Evolutionary conservation across 208 protist genomes (phyloP).

Genomic region (Crithidia mellificae): DNA sequence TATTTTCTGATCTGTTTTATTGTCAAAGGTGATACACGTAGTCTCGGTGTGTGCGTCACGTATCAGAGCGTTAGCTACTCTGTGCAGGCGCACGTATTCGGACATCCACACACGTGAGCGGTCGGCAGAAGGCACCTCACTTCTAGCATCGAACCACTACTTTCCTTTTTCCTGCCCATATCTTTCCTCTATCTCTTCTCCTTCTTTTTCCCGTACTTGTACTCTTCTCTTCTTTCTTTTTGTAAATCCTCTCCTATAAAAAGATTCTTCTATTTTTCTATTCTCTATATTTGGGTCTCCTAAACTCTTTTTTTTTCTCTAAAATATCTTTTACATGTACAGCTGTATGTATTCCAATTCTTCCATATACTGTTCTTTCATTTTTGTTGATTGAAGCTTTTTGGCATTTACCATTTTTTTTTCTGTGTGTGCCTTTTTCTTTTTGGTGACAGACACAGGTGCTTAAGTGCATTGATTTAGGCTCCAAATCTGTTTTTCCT

Average conservation of each 20-base stretch:
- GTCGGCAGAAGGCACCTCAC: no score
- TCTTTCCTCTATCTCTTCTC: neutral
- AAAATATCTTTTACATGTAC: conserved; percentile 14
- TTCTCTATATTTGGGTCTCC: neutral
- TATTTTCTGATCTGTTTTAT: no score
- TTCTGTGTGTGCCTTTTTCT: conserved; percentile 7
- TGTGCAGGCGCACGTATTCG: no score
- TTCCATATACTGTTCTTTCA: neutral
- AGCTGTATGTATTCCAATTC: conserved; percentile 22
- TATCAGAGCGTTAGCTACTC: neutral
- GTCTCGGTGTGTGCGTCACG: neutral
- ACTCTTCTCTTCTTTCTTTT: neutral
- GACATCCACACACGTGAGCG: no score
- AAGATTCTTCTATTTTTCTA: neutral
- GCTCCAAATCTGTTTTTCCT: neutral
- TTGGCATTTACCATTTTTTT: neutral
- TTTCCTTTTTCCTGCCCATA: neutral
- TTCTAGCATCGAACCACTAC: neutral
- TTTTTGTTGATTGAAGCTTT: neutral
- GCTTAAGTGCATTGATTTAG: no score
- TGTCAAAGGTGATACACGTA: no score
- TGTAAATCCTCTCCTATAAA: neutral
- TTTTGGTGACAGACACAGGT: conserved; percentile 6
- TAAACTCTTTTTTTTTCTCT: conserved; percentile 2
- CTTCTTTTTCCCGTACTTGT: no score